These are phyloP conservation scores for Agaricales sp. DNA, from an alignment of 1,284 basidiomycete genomes.

Conservation along the genomic window DNA sequence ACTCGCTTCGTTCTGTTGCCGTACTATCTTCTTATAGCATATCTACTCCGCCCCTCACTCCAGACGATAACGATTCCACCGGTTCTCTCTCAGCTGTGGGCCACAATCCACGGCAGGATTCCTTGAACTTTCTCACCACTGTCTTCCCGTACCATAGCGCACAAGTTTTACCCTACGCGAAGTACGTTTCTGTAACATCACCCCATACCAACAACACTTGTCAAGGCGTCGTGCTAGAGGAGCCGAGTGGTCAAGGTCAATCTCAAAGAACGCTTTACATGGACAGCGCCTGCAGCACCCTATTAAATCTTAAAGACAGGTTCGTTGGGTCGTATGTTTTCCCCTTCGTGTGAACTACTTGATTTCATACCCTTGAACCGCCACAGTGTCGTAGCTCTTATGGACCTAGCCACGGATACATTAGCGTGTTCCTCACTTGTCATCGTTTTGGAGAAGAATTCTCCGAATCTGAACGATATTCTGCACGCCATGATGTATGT, in stretches of 20 bases:
- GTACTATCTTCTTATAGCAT: too few species aligned
- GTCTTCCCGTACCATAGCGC: conserved; percentile 65
- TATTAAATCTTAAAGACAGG: conserved; percentile 73
- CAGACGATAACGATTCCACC: too few species aligned
- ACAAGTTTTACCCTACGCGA: conserved; percentile 54
- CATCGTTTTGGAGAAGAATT: conserved; percentile 58
- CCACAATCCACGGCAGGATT: conserved; percentile 37
- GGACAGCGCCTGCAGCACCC: conserved; percentile 67
- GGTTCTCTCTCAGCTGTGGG: too few species aligned
- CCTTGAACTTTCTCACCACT: conserved; percentile 64
- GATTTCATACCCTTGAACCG: too few species aligned
- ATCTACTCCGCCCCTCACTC: conserved; percentile 64
- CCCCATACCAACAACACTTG: conserved; percentile 56
- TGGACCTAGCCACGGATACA: conserved; percentile 73
- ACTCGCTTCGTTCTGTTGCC: too few species aligned
- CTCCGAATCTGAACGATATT: conserved; percentile 45
- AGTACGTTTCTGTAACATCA: conserved; percentile 60
- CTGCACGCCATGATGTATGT: conserved; percentile 80
- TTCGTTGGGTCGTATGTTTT: conserved; percentile 20
- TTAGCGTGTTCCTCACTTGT: conserved; percentile 67
- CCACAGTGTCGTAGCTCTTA: conserved; percentile 72
- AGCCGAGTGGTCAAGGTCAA: too few species aligned
- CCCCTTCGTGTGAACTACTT: conserved; percentile 6
- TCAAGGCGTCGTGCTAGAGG: conserved; percentile 64
- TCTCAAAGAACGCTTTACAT: conserved; percentile 76